phyloP scores from a whole-genome alignment of 352 stramenopile species.

The Aphanomyces astaci region DNA sequence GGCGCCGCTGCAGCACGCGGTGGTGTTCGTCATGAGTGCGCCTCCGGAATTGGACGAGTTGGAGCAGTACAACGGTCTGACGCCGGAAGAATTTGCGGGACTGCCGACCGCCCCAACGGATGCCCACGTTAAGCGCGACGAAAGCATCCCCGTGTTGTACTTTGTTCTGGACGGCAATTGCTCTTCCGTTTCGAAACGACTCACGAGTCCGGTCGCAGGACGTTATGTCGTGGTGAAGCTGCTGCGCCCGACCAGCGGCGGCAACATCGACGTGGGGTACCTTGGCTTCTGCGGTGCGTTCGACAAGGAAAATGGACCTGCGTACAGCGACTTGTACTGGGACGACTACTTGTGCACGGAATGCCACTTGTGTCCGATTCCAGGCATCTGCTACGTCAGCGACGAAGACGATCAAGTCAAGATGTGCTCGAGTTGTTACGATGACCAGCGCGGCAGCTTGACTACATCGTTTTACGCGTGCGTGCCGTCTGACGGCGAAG shows the following conservation, averaged over 20 bases:
- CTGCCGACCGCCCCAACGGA: conserved; percentile 57
- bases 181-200: conserved; percentile 65
- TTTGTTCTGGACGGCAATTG: conserved; percentile 72
- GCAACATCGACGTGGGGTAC: conserved; percentile 82
- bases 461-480: conserved; percentile 43
- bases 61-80: conserved; percentile 58
- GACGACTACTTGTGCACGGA: conserved; percentile 50
- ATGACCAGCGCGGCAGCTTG: conserved; percentile 59
- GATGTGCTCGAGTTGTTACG: conserved; percentile 66
- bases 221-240: conserved; percentile 77
- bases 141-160: conserved; percentile 60
- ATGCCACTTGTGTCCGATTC: conserved; percentile 37
- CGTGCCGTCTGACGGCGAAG: conserved; percentile 29
- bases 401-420: conserved; percentile 48
- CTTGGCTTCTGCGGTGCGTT: conserved; percentile 71
- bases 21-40: conserved; percentile 65
- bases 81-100: conserved; percentile 62
- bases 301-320: conserved; percentile 74
- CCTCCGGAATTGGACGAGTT: conserved; percentile 43
- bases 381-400: conserved; percentile 50
- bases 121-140: conserved; percentile 42
- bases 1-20: conserved; percentile 49
- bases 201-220: conserved; percentile 54
- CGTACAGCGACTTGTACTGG: conserved; percentile 46
- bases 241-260: conserved; percentile 45